Conservation (phyloP, 768 basidiomycete species). For the Piloderma croceum region DNA sequence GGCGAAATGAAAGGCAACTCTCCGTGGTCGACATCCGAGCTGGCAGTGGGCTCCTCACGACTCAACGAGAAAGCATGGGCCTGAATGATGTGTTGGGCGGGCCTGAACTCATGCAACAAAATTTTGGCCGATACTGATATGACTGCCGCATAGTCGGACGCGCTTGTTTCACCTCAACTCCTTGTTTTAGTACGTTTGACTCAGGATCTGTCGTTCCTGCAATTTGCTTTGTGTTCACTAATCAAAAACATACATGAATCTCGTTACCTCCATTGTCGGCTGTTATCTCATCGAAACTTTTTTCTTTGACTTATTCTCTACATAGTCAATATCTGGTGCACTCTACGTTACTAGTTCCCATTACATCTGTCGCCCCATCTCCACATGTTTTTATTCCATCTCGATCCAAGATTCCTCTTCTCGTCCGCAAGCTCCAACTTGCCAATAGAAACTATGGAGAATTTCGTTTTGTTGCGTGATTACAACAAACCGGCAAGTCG, state of each 20-base stretch:
- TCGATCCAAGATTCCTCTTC: slow-evolving; percentile 30
- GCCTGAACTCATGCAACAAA: slow-evolving; percentile 3
- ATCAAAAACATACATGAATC: slow-evolving; percentile 5
- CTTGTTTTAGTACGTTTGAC: slow-evolving; percentile 12
- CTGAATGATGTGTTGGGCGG: slow-evolving; percentile 22
- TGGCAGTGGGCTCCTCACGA: slow-evolving; percentile 44
- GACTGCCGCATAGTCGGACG: slow-evolving; percentile 42
- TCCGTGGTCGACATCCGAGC: slow-evolving; percentile 55
- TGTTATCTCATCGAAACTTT: slow-evolving; percentile 11
- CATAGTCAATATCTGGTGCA: slow-evolving; percentile 35
- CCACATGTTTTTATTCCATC: slow-evolving; percentile 43
- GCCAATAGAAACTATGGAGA: background rate
- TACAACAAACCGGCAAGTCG: background rate
- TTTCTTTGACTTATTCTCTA: slow-evolving; percentile 30
- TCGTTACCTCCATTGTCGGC: slow-evolving; percentile 17
- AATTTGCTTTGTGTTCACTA: slow-evolving; percentile 10
- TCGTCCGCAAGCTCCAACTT: slow-evolving; percentile 15
- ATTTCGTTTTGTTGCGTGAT: slow-evolving; percentile 2
- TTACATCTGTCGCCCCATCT: slow-evolving; percentile 13
- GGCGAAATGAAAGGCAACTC: slow-evolving; percentile 48
- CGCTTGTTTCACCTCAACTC: slow-evolving; percentile 19
- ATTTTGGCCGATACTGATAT: slow-evolving; percentile 23
- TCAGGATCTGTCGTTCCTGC: slow-evolving; percentile 9
- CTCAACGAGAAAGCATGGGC: slow-evolving; percentile 60
- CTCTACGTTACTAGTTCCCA: slow-evolving; percentile 32